A percentile compares a stretch with the other conserved stretches of the same genome.
Conservation (phyloP, 371 early-diverging fungal genomes). For the Mucor irregularis region DNA sequence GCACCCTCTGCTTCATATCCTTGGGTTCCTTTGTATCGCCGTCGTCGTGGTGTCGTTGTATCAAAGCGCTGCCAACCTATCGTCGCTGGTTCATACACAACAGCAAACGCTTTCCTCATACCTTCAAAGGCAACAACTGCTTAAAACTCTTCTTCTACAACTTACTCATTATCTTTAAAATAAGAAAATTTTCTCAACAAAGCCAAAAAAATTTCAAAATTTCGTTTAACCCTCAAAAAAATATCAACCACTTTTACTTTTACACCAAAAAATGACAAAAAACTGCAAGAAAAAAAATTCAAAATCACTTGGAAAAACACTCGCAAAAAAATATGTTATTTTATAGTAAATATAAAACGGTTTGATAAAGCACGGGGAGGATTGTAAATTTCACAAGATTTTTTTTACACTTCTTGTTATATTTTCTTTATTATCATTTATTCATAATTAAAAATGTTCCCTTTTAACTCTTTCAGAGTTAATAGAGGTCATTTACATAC, state of each 20-base stretch:
- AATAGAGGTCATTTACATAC: slow-evolving; percentile 31
- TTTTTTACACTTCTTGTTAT: slow-evolving; percentile 13
- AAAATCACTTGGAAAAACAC: slow-evolving; percentile 1
- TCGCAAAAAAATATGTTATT: slow-evolving; percentile 16
- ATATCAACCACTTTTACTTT: slow-evolving; percentile 3
- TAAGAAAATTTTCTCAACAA: background rate
- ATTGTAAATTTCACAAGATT: slow-evolving; percentile 30
- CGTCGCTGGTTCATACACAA: slow-evolving; percentile 32
- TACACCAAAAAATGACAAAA: background rate
- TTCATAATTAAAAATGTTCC: slow-evolving; percentile 13
- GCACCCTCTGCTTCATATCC: slow-evolving; percentile 34
- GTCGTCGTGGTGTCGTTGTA: slow-evolving; percentile 32
- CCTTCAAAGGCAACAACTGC: slow-evolving; percentile 12
- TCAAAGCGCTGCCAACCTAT: slow-evolving; percentile 41
- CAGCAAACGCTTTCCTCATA: slow-evolving; percentile 28
- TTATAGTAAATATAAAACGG: background rate
- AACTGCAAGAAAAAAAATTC: slow-evolving; percentile 1
- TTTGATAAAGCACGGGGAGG: slow-evolving; percentile 28
- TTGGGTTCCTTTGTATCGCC: slow-evolving; percentile 34
- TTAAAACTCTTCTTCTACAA: slow-evolving; percentile 1
- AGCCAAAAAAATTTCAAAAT: slow-evolving; percentile 6
- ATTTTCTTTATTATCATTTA: slow-evolving; percentile 9
- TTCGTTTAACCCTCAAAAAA: slow-evolving; percentile 10
- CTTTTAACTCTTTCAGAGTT: slow-evolving; percentile 3
- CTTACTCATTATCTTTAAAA: background rate